These are phyloP conservation scores for Intubia oerlemansii DNA, from an alignment of 2,329 filamentous ascomycete species.

Conservation along the genomic window DNA sequence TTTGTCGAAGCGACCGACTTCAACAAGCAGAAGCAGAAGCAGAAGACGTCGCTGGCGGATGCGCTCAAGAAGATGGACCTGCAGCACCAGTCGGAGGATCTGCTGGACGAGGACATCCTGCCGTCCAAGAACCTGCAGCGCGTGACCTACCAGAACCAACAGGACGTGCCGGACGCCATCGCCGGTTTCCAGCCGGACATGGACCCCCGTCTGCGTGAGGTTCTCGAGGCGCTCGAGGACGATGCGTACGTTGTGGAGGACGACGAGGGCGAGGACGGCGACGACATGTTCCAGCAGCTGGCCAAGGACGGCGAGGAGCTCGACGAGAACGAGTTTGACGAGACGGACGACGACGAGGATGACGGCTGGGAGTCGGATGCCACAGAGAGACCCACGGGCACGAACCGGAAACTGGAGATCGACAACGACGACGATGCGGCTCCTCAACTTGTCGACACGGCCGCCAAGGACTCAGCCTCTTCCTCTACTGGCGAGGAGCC, in stretches of 20 bases:
- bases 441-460: slow-evolving; percentile 25
- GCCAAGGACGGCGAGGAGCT: slow-evolving; percentile 26
- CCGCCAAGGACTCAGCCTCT: no score
- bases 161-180: slow-evolving; percentile 77
- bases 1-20: slow-evolving; percentile 54
- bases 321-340: slow-evolving; percentile 56
- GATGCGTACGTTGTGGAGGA: slow-evolving; percentile 83
- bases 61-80: slow-evolving; percentile 45
- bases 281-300: slow-evolving; percentile 51
- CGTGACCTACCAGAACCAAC: slow-evolving; percentile 74
- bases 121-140: slow-evolving; percentile 61
- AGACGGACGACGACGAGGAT: slow-evolving; percentile 40
- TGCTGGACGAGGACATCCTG: slow-evolving; percentile 54
- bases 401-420: neutral
- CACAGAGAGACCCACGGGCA: slow-evolving; percentile 46
- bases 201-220: slow-evolving; percentile 81
- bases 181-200: slow-evolving; percentile 94
- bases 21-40: slow-evolving; percentile 51
- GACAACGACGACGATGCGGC: slow-evolving; percentile 12
- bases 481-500: no score
- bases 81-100: slow-evolving; percentile 27
- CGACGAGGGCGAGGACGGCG: slow-evolving; percentile 56
- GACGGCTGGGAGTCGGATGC: slow-evolving; percentile 90
- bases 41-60: slow-evolving; percentile 65
- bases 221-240: slow-evolving; percentile 82